A percentile compares a stretch with the other conserved stretches of the same genome.
Conservation (phyloP, 2,329 filamentous ascomycete species). For the Calonectria multiphialidica region DNA sequence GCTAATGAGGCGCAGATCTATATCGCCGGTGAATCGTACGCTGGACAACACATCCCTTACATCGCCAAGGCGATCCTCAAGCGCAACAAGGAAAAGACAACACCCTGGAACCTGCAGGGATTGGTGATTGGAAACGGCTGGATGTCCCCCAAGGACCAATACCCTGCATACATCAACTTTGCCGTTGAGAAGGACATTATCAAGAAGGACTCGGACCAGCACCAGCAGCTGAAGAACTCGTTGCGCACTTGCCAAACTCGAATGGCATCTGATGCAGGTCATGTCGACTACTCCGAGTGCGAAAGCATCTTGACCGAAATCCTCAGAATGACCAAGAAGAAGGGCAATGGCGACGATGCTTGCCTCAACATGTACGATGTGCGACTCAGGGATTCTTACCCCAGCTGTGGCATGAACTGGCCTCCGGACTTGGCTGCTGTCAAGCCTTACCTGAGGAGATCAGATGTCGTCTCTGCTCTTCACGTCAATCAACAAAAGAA, state of each 20-base stretch:
- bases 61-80: constrained; percentile 92
- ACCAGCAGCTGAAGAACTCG: constrained; percentile 75
- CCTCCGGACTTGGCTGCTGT: constrained; percentile 85
- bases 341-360: constrained; percentile 62
- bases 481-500: constrained; percentile 86
- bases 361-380: constrained; percentile 99
- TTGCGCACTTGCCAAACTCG: constrained; percentile 77
- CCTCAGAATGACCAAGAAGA: constrained; percentile 73
- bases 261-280: constrained; percentile 57
- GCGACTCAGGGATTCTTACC: constrained; percentile 82
- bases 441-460: constrained; percentile 84
- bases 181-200: constrained; percentile 83
- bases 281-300: constrained; percentile 78
- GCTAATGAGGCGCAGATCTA: constrained; percentile 75
- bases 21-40: constrained; percentile 95
- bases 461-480: constrained; percentile 83
- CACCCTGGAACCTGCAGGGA: constrained; percentile 82
- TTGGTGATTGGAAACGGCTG: constrained; percentile 97
- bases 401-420: constrained; percentile 98
- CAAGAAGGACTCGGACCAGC: constrained; percentile 72
- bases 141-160: constrained; percentile 93
- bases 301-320: constrained; percentile 83
- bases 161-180: constrained; percentile 86
- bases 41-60: constrained; percentile 96
- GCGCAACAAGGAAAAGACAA: constrained; percentile 76